Evolutionary conservation across 305 asterid species (phyloP).

Genomic region (Solanum hybrid): DNA sequence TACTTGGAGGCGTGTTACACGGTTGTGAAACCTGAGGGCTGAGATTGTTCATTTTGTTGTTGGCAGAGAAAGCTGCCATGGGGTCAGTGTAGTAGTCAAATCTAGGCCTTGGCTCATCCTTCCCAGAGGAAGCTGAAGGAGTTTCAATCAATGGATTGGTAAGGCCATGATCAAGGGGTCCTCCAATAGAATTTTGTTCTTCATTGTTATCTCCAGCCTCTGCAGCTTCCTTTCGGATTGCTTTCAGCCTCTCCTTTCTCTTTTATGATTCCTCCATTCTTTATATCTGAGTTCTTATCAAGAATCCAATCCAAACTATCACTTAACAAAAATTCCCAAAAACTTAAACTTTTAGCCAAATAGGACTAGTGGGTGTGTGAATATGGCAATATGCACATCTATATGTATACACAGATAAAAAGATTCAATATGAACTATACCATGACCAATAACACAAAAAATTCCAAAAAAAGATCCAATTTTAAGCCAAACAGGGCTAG

Average conservation of each 20-base stretch:
- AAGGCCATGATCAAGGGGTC: constrained; percentile 30
- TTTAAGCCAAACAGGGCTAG: not conserved
- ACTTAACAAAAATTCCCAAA: not conserved
- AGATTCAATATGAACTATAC: not conserved
- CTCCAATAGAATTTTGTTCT: constrained; percentile 14
- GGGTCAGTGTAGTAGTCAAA: constrained; percentile 69
- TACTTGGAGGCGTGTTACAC: constrained; percentile 45
- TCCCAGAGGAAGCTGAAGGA: constrained; percentile 14
- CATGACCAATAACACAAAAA: not conserved
- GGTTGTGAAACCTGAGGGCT: constrained; percentile 41
- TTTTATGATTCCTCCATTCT: constrained; percentile 64
- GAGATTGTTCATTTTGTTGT: constrained; percentile 27
- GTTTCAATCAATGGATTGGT: constrained; percentile 53
- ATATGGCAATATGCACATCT: not conserved
- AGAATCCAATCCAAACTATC: not conserved
- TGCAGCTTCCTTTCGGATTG: constrained; percentile 52
- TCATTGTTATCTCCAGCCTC: constrained; percentile 16
- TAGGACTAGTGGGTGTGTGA: not conserved
- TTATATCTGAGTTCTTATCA: not conserved
- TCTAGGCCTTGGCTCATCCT: constrained; percentile 25
- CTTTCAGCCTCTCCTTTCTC: constrained; percentile 61
- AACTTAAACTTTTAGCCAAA: not conserved
- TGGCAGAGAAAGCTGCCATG: constrained; percentile 57
- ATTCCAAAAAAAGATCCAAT: not conserved
- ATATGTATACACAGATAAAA: not conserved